Evolutionary conservation across 306 rosid genomes (phyloP).

Genomic region (Sesbania bispinosa): DNA sequence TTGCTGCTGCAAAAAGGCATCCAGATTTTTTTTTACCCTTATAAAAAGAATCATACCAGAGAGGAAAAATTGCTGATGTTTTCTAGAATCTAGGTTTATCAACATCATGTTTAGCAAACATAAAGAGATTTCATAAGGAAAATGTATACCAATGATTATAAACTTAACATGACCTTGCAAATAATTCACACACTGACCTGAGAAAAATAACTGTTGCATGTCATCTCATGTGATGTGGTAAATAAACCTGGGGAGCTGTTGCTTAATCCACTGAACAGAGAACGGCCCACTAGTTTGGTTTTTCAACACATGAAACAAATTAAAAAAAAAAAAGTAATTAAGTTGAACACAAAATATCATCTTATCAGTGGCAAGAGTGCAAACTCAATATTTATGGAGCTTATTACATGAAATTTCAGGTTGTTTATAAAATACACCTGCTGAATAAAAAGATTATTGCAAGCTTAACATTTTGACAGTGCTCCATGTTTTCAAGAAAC

Average conservation of each 20-base stretch:
- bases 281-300: no score
- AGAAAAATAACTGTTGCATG: no score
- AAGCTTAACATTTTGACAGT: not conserved
- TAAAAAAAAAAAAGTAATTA: not conserved
- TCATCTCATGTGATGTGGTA: no score
- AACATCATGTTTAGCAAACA: not conserved
- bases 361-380: not conserved
- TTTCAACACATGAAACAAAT: conserved; percentile 30
- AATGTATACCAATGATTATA: not conserved
- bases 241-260: no score
- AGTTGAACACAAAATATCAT: not conserved
- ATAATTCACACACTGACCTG: not conserved
- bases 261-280: no score
- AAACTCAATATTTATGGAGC: conserved; percentile 1
- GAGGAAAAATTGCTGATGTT: not conserved
- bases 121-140: not conserved
- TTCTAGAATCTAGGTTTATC: not conserved
- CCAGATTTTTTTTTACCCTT: not conserved
- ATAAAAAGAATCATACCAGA: not conserved
- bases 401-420: no score
- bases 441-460: not conserved
- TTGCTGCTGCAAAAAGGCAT: conserved; percentile 49
- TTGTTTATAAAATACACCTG: no score
- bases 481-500: not conserved
- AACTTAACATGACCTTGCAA: not conserved